Base-by-base conservation (phyloP, 1,284 basidiomycete species). In the Trametes versicolor region DNA sequence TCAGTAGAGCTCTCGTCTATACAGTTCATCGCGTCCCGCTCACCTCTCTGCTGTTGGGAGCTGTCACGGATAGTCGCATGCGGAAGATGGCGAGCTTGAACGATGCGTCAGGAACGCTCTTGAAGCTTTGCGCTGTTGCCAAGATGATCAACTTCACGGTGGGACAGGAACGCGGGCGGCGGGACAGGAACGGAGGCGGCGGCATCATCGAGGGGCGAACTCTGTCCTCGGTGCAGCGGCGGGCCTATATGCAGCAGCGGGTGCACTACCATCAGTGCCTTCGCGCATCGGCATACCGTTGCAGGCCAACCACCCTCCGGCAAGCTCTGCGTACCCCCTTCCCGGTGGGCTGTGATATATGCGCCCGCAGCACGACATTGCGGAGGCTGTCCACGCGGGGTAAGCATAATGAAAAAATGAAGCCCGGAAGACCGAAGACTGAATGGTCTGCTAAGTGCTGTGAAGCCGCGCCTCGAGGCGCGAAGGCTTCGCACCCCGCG, bases 211-310 rank as follows among this genome's bases (percentile, higher is more conserved):
- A 50, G 52, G 29, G 43, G 57, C 32, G 34, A 51, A 51, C 54
- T 27, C 29, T 39, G 10, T 36, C 5, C n/a, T n/a, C 7, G 48
- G 25, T 10, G 37, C 10, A 27, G 34, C 29, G 19, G 48, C 36
- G 32, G 29, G 48, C 48, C 54, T 50, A 56, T 56, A 57, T 51
- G 54, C 29, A 32, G 15, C 10, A 8, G 54, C 39, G 39, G 53
- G 45, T 37, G 60, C 53, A 51, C 27, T 50, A 25, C 27, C 12
- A 57, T 56, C 60, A 62, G 60, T 56, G 53, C 60, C 60, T 62
- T 51, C 54, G 60, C 53, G 47, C 60, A 50, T 13, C n/a, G 51
- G 36, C 23, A 49, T 50, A 34, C 43, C 43, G 19, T 45, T 19
- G n/a, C 29, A 32, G 29, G 29, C 41, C 41, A 37, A 32, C 27